Percentiles rank a stretch among this genome's conserved stretches.
Evolutionary conservation across 2,329 filamentous ascomycete species (phyloP).

Genomic region (Thielaviopsis cerberus): DNA sequence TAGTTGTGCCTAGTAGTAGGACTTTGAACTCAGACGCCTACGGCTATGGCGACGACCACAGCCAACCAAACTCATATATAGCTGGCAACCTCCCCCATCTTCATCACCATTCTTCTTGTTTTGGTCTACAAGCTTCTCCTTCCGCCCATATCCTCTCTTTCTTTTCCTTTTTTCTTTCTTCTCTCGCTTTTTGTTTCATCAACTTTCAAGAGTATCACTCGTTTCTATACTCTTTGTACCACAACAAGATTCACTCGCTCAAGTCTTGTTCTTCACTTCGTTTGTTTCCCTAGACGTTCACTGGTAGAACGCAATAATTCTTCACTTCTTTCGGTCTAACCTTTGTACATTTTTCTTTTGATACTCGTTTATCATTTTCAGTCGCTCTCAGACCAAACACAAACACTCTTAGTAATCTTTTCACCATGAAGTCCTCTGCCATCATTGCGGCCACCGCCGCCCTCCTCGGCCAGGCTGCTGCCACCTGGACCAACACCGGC

Average conservation of each 20-base stretch:
- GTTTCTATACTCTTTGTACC: conserved; percentile 8
- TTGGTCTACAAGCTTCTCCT: not conserved
- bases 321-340: conserved; percentile 16
- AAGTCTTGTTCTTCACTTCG: conserved; percentile 13
- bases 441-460: conserved; percentile 31
- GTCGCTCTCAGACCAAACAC: no score
- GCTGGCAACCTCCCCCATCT: not conserved
- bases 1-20: no score
- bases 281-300: conserved; percentile 10
- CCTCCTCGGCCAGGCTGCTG: conserved; percentile 30
- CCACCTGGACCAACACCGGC: conserved; percentile 20
- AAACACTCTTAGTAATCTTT: not conserved
- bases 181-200: not conserved
- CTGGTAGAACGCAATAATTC: conserved; percentile 15
- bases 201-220: conserved; percentile 1
- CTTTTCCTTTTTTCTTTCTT: conserved; percentile 13
- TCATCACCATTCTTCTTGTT: not conserved
- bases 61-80: not conserved
- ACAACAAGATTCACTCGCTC: conserved; percentile 10
- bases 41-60: no score
- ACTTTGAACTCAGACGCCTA: not conserved
- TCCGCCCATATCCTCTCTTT: not conserved
- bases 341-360: conserved; percentile 13
- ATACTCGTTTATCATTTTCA: conserved; percentile 12
- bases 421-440: conserved; percentile 33